Conservation (phyloP, 2,329 filamentous ascomycete species). For the Botrytis byssoidea region DNA sequence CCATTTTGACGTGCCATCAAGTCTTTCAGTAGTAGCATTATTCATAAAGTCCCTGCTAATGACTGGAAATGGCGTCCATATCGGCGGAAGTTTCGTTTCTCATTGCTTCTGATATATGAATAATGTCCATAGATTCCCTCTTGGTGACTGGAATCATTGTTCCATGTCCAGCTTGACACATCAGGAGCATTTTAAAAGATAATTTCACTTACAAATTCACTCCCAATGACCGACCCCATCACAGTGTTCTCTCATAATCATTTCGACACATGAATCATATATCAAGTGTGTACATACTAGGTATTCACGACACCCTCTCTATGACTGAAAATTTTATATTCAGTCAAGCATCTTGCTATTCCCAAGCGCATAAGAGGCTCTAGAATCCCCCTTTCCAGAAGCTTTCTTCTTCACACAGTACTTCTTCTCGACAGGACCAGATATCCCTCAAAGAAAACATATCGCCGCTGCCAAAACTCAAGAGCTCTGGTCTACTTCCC, state of each 20-base stretch:
- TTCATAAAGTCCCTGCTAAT: not conserved
- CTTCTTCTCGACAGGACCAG: not conserved
- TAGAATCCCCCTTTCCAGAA: not conserved
- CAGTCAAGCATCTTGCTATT: not conserved
- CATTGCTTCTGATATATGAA: not conserved
- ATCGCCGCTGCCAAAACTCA: not conserved
- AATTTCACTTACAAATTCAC: not conserved
- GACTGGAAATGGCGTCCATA: not conserved
- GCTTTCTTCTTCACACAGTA: not conserved
- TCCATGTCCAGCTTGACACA: not conserved
- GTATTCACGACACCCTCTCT: not conserved
- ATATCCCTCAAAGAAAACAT: not conserved
- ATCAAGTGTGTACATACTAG: not conserved
- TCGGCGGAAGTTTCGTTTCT: not conserved
- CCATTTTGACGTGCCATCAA: not conserved
- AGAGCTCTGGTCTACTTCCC: not conserved
- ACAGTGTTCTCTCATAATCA: no score
- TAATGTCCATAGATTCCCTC: not conserved
- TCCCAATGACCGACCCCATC: not conserved
- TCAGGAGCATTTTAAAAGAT: not conserved
- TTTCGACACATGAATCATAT: not conserved
- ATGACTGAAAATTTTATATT: not conserved
- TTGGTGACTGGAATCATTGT: not conserved
- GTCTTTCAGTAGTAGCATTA: not conserved
- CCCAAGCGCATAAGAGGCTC: not conserved